phyloP scores from a whole-genome alignment of 768 basidiomycete genomes.

The Panellus pusillus region DNA sequence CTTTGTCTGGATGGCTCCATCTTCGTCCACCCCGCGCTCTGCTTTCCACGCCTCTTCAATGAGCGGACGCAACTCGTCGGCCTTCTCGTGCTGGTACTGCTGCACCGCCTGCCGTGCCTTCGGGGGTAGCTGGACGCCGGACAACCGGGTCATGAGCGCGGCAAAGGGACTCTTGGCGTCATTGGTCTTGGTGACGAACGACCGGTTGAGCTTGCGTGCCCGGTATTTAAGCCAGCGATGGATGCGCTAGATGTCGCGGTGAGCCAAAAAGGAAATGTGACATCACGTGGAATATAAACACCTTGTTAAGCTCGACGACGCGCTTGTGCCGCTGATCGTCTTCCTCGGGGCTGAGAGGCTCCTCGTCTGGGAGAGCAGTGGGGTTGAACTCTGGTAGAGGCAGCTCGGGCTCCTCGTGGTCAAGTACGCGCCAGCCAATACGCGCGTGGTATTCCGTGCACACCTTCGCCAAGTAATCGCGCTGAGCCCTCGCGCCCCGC shows the following conservation, averaged over 20 bases:
- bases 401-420: slow-evolving; percentile 3
- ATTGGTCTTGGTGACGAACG: background rate
- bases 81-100: background rate
- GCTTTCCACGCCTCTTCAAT: background rate
- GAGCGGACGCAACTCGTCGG: background rate
- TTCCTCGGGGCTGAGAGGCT: background rate
- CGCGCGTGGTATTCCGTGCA: too few relatives aligned
- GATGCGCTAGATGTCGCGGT: slow-evolving; percentile 2
- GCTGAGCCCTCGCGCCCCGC: too few relatives aligned
- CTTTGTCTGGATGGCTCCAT: background rate
- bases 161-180: background rate
- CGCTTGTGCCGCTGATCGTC: background rate
- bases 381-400: background rate
- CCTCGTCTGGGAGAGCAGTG: background rate
- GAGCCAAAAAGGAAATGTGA: background rate
- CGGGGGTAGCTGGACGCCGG: background rate
- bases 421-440: too few relatives aligned
- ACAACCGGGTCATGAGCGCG: background rate
- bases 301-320: background rate
- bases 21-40: background rate
- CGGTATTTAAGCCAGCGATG: slow-evolving; percentile 13
- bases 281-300: background rate
- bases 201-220: background rate
- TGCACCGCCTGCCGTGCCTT: slow-evolving; percentile 5
- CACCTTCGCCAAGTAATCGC: too few relatives aligned